A percentile compares a stretch with the other conserved stretches of the same genome.
Evolutionary conservation across 2,329 filamentous ascomycete genomes (phyloP).

Genomic region (Epichloe gansuensis): DNA sequence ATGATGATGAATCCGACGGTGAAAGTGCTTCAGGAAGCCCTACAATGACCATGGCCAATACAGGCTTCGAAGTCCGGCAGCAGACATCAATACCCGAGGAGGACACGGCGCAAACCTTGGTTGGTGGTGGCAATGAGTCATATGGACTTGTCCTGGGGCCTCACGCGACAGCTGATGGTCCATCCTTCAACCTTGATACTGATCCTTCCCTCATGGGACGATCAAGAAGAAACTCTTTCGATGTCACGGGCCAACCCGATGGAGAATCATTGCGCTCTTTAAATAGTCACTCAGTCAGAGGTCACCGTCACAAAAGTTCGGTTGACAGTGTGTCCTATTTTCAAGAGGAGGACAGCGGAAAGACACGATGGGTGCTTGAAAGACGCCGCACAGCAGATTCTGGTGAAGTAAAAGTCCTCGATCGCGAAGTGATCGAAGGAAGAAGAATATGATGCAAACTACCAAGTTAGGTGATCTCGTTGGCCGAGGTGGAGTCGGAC

Average conservation of each 20-base stretch:
- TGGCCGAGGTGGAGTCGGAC: background rate
- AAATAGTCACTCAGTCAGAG: slow-evolving; percentile 14
- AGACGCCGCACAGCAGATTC: slow-evolving; percentile 52
- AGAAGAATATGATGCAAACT: slow-evolving; percentile 28
- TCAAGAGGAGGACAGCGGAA: slow-evolving; percentile 47
- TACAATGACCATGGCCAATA: slow-evolving; percentile 32
- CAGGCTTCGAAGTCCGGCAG: slow-evolving; percentile 9
- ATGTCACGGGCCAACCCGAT: background rate
- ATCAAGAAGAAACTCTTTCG: slow-evolving; percentile 1
- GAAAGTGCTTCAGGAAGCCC: slow-evolving; percentile 37
- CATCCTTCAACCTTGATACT: background rate
- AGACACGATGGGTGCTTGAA: slow-evolving; percentile 58
- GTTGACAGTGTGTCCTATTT: slow-evolving; percentile 61
- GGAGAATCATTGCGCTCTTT: slow-evolving; percentile 6
- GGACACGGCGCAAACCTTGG: background rate
- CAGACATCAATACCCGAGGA: background rate
- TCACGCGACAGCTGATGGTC: background rate
- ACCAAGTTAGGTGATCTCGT: background rate
- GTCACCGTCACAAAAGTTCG: slow-evolving; percentile 43
- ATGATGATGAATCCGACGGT: slow-evolving; percentile 35
- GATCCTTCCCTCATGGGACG: background rate
- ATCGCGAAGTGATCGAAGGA: slow-evolving; percentile 50
- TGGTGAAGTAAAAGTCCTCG: slow-evolving; percentile 53
- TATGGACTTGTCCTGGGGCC: too few relatives aligned
- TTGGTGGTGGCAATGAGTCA: background rate